Percentiles rank a stretch among this genome's conserved stretches.
These are phyloP conservation scores for Globisporangium uncinulatum DNA, from an alignment of 352 stramenopile genomes.

Conservation along the genomic window DNA sequence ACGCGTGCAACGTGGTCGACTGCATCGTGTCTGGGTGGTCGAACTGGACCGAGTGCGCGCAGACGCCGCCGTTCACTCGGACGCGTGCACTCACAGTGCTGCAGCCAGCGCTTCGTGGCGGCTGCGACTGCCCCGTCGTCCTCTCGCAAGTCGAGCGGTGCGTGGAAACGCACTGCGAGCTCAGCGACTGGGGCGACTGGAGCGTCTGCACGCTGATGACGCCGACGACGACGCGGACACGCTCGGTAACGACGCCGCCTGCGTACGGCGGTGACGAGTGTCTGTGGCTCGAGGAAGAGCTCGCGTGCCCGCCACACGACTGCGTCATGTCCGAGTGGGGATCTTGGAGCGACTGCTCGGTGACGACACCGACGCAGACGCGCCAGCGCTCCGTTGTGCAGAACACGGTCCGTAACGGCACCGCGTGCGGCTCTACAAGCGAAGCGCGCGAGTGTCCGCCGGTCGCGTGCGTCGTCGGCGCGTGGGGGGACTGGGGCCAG, in stretches of 20 bases:
- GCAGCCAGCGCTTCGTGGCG: conserved; percentile 29
- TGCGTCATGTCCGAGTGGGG: conserved; percentile 34
- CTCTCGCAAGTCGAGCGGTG: conserved; percentile 32
- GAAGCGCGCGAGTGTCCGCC: conserved; percentile 32
- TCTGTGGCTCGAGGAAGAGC: conserved; percentile 18
- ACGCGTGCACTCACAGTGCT: conserved; percentile 31
- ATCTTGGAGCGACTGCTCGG: conserved; percentile 39
- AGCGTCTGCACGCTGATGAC: conserved; percentile 23
- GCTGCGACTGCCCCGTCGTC: conserved; percentile 27
- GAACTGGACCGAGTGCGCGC: conserved; percentile 35
- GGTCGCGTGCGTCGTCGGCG: conserved; percentile 37
- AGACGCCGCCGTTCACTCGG: conserved; percentile 28
- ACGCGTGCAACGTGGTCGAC: conserved; percentile 36
- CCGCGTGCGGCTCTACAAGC: conserved; percentile 17
- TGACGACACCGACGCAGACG: conserved; percentile 33
- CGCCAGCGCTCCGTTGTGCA: conserved; percentile 33
- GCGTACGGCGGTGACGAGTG: conserved; percentile 28
- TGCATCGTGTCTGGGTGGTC: conserved; percentile 49
- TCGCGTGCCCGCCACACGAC: conserved; percentile 40
- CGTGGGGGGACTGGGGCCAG: conserved; percentile 21
- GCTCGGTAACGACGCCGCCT: conserved; percentile 15
- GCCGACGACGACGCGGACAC: conserved; percentile 20
- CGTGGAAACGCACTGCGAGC: conserved; percentile 24
- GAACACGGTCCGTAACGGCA: conserved; percentile 27
- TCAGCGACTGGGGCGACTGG: conserved; percentile 37